Evolutionary conservation across 2,329 filamentous ascomycete genomes (phyloP), one percentile per base, ranked within the genome.

Genomic region (Calonectria honghensis): DNA sequence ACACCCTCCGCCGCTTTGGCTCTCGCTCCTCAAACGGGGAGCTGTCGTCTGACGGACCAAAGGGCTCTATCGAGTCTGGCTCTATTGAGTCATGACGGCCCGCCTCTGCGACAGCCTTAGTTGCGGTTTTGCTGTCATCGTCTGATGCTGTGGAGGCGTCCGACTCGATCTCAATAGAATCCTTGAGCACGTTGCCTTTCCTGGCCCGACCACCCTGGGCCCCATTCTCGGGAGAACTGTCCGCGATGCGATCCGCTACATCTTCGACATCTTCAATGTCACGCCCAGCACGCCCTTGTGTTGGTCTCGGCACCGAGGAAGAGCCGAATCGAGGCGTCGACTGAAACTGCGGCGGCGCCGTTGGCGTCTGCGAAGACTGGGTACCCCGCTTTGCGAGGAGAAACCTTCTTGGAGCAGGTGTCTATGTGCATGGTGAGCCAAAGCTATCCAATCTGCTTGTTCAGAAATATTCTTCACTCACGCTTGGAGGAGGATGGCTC

Each of bases 291-390:
- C 78, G 77, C 63, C 76, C 74, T 70, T 82, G 83, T 66, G 82
- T 82, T 39, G 80, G 79, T 14, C 81, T 80, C 45, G 74, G 76
- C 69, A 76, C 79, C 37, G 84, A 85, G 16, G 83, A 83, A 4
- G 82, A 80, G 64, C 82, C 82, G 75, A 86, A 87, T n/a, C 84
- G 81, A 27, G 84, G 85, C 48, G 85, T 87, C 32, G 84, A 83
- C 37, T 83, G 84, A 69, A 86, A 86, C 68, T 81, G 84, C 63
- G 81, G 80, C 9, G 78, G 71, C 29, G 75, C 81, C 31, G 82
- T 77, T 16, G 82, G 82, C 29, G 82, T 82, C 73, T 84, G 83
- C 32, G 83, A 83, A 7, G 79, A 75, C 65, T 82, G 81, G n/a
- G 82, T 79, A 18, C 80, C 79, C 37, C 84, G 76, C 70, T 84